These are phyloP conservation scores for Fragilariopsis cylindrus DNA, from an alignment of 108 stramenopile genomes.

Conservation along the genomic window DNA sequence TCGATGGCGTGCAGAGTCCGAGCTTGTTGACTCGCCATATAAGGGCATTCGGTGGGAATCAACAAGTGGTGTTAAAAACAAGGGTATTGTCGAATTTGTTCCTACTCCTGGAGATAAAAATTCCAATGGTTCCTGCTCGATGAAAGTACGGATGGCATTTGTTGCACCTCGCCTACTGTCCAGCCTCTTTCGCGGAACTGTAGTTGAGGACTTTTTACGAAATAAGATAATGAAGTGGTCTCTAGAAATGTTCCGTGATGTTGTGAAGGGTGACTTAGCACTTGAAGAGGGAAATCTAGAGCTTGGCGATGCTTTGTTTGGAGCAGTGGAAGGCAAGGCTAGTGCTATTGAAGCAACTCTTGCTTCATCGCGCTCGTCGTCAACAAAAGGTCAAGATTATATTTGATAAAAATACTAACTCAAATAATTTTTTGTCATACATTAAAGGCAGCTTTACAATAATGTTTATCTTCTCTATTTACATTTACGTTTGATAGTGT, in stretches of 20 bases:
- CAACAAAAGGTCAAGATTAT: neutral
- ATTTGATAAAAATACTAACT: too few species aligned
- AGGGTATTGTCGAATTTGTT: constrained; percentile 41
- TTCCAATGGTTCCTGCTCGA: constrained; percentile 48
- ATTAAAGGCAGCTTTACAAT: too few species aligned
- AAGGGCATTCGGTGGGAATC: constrained; percentile 81
- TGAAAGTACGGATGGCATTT: constrained; percentile 77
- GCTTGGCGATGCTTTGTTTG: constrained; percentile 85
- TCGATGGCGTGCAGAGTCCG: constrained; percentile 74
- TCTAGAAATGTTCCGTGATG: constrained; percentile 88
- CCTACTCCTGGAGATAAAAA: constrained; percentile 11
- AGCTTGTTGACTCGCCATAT: constrained; percentile 49
- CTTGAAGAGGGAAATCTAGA: constrained; percentile 84
- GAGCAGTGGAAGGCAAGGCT: constrained; percentile 81
- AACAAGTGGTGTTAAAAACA: constrained; percentile 71
- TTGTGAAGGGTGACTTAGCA: constrained; percentile 85
- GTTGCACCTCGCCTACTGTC: constrained; percentile 72
- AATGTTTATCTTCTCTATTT: too few species aligned
- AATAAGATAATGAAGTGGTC: constrained; percentile 90
- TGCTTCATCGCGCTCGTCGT: constrained; percentile 1
- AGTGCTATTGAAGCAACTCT: constrained; percentile 78
- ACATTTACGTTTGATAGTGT: too few species aligned
- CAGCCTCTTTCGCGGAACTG: constrained; percentile 65
- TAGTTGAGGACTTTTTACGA: constrained; percentile 74
- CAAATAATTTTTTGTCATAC: too few species aligned